phyloP scores from a whole-genome alignment of 129 eudicot genomes.

The Heracleum sosnowskyi region DNA sequence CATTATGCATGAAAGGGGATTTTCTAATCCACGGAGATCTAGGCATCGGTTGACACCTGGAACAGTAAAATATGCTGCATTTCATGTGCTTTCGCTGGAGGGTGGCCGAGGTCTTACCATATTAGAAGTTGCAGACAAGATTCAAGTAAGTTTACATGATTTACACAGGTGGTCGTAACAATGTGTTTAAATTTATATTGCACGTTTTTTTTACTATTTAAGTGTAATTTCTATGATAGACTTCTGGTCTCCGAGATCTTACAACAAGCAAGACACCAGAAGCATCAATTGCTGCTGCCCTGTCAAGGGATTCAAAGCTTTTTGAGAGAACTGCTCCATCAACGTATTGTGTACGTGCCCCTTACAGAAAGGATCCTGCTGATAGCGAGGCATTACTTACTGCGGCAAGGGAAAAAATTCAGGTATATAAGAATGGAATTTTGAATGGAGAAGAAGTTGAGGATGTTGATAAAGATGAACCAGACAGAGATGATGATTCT shows the following conservation, averaged over 20 bases:
- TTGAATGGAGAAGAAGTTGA: slow-evolving; percentile 62
- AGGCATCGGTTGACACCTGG: slow-evolving; percentile 96
- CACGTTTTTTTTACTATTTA: neutral
- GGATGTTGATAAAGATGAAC: slow-evolving; percentile 72
- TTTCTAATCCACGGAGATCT: slow-evolving; percentile 65
- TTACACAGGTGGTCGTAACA: neutral
- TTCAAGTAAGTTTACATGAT: slow-evolving; percentile 42
- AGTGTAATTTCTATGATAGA: slow-evolving; percentile 27
- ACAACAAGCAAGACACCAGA: slow-evolving; percentile 94
- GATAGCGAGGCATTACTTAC: slow-evolving; percentile 56
- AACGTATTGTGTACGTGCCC: slow-evolving; percentile 72
- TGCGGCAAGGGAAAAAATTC: slow-evolving; percentile 72
- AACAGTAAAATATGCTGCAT: slow-evolving; percentile 95
- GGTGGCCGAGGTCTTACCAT: slow-evolving; percentile 79
- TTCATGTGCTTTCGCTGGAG: slow-evolving; percentile 83
- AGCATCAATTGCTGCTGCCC: slow-evolving; percentile 92
- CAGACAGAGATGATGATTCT: slow-evolving; percentile 68
- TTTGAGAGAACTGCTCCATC: slow-evolving; percentile 98
- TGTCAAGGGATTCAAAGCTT: slow-evolving; percentile 91
- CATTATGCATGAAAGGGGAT: slow-evolving; percentile 80
- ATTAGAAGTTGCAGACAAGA: slow-evolving; percentile 78
- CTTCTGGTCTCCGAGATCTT: slow-evolving; percentile 88
- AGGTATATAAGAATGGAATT: slow-evolving; percentile 45
- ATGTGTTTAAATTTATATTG: neutral
- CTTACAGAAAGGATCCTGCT: slow-evolving; percentile 76